These are phyloP conservation scores for Phytophthora megakarya DNA, from an alignment of 352 stramenopile genomes.

Conservation along the genomic window DNA sequence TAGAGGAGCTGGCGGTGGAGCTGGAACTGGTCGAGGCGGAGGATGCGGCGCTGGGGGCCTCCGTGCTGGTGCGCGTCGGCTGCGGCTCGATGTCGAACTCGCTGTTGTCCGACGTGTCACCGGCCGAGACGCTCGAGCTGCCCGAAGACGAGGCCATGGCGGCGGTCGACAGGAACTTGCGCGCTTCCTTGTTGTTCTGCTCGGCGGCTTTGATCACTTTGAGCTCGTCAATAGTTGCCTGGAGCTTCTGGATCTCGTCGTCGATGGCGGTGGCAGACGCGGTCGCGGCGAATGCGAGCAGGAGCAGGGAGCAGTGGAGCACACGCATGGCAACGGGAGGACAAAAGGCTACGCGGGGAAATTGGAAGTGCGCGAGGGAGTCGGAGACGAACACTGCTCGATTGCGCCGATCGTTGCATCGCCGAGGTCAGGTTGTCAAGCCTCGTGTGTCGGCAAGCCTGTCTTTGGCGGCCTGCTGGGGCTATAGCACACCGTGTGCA, in stretches of 20 bases:
- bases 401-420: constrained; percentile 27
- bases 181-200: constrained; percentile 20
- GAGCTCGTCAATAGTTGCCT: constrained; percentile 27
- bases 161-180: constrained; percentile 26
- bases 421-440: constrained; percentile 17
- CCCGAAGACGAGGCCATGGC: constrained; percentile 32
- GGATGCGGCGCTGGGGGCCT: constrained; percentile 15
- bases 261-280: constrained; percentile 23
- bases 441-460: constrained; percentile 1
- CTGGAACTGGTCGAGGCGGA: constrained; percentile 4
- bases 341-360: constrained; percentile 2
- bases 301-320: constrained; percentile 24
- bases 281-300: constrained; percentile 22
- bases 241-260: constrained; percentile 33
- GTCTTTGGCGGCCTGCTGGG: constrained; percentile 8
- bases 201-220: constrained; percentile 31
- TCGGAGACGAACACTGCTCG: background rate
- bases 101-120: constrained; percentile 32
- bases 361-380: constrained; percentile 16
- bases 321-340: constrained; percentile 26
- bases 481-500: constrained; percentile 5
- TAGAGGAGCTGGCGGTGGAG: constrained; percentile 19
- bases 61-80: constrained; percentile 30
- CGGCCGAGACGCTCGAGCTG: constrained; percentile 21
- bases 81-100: constrained; percentile 46